phyloP scores from a whole-genome alignment of 164 flowering plant species.

The Stephania cephalantha region DNA sequence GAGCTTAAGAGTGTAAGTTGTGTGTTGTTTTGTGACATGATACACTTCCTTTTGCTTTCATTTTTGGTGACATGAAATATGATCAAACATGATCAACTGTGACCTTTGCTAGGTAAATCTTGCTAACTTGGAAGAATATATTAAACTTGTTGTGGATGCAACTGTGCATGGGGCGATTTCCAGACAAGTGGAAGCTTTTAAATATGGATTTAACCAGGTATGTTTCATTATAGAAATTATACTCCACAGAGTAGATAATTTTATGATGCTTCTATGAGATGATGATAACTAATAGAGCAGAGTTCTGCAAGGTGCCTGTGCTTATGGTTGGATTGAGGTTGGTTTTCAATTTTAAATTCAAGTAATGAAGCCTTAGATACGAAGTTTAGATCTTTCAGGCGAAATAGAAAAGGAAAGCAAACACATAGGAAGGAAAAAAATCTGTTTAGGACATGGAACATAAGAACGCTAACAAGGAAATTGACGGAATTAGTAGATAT shows the following conservation, averaged over 20 bases:
- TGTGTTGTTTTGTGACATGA: neutral
- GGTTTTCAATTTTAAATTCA: too few relatives aligned
- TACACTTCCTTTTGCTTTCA: neutral
- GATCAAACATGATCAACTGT: neutral
- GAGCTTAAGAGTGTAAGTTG: conserved; percentile 44
- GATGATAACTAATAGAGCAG: neutral
- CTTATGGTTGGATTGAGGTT: too few relatives aligned
- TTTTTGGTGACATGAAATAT: neutral
- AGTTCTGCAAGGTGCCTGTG: too few relatives aligned
- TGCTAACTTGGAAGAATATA: conserved; percentile 71
- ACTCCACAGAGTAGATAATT: neutral
- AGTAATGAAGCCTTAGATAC: too few relatives aligned
- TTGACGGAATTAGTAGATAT: too few relatives aligned
- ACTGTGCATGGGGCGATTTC: conserved; percentile 63
- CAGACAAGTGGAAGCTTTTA: conserved; percentile 90
- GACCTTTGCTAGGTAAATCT: conserved; percentile 48
- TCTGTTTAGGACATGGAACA: too few relatives aligned
- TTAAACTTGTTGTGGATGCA: conserved; percentile 69
- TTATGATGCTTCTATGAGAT: neutral
- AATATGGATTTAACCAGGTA: conserved; percentile 89
- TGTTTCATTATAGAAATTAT: conserved; percentile 1
- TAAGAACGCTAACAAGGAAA: too few relatives aligned
- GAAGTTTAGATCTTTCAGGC: too few relatives aligned
- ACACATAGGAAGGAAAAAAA: too few relatives aligned
- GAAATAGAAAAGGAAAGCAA: too few relatives aligned